A percentile compares a stretch with the other conserved stretches of the same genome.
phyloP scores from a whole-genome alignment of 495 filamentous ascomycete genomes.

The Pseudoneurospora amorphoporcata region DNA sequence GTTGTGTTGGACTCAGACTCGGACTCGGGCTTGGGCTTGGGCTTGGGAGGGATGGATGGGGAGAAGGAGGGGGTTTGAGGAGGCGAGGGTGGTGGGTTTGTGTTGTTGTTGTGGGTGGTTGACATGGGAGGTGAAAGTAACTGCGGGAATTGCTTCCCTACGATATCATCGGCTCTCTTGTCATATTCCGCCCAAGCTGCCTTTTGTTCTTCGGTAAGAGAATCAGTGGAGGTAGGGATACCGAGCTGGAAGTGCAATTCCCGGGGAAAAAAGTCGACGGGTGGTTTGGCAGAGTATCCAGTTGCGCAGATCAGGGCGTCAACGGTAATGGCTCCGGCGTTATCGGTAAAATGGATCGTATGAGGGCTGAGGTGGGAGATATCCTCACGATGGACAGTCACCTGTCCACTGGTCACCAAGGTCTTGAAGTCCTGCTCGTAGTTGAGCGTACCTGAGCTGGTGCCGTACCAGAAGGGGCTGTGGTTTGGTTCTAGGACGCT shows the following conservation, averaged over 20 bases:
- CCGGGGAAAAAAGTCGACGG: slow-evolving; percentile 3
- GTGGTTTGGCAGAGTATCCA: slow-evolving; percentile 35
- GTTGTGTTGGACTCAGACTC: not conserved
- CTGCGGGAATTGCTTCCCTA: slow-evolving; percentile 47
- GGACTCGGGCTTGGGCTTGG: too few species aligned
- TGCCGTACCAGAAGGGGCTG: slow-evolving; percentile 43
- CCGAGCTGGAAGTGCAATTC: slow-evolving; percentile 8
- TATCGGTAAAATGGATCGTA: slow-evolving; percentile 30
- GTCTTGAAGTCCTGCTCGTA: slow-evolving; percentile 55
- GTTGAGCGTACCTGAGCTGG: slow-evolving; percentile 48
- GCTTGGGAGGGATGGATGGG: too few species aligned
- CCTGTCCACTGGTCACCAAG: slow-evolving; percentile 42
- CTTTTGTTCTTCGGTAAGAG: slow-evolving; percentile 1
- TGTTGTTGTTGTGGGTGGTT: not conserved
- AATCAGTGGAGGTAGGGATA: slow-evolving; percentile 7
- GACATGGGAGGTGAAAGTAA: slow-evolving; percentile 26
- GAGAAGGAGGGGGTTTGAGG: too few species aligned
- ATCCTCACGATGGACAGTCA: slow-evolving; percentile 53
- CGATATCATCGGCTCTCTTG: slow-evolving; percentile 45
- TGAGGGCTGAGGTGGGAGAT: slow-evolving; percentile 42
- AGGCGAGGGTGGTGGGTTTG: too few species aligned
- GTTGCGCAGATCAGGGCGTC: slow-evolving; percentile 57
- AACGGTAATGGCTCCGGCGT: slow-evolving; percentile 37
- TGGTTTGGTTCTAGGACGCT: slow-evolving; percentile 46
- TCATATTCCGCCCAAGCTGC: slow-evolving; percentile 10